These are phyloP conservation scores for Tulasnella calospora DNA, from an alignment of 768 basidiomycete genomes.

Conservation along the genomic window DNA sequence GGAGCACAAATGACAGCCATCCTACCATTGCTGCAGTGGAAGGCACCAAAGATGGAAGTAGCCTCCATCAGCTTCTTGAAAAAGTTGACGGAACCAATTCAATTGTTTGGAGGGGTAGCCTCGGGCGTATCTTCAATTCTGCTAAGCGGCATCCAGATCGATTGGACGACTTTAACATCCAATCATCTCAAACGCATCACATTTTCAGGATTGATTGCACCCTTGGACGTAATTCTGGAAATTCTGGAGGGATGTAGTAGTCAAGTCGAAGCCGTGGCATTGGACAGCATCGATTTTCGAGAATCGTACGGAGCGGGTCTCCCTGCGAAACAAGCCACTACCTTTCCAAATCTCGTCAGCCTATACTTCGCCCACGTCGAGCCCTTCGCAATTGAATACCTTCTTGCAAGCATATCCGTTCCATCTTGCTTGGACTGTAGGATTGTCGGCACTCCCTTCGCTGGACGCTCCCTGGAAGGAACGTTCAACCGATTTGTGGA, in stretches of 20 bases:
- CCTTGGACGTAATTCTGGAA: neutral
- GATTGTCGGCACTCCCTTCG: neutral
- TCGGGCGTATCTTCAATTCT: neutral
- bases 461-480: neutral
- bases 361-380: neutral
- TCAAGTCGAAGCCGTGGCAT: neutral
- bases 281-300: neutral
- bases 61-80: neutral
- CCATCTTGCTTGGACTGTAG: neutral
- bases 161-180: neutral
- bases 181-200: neutral
- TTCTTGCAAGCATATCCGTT: neutral
- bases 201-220: neutral
- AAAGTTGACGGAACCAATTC: neutral
- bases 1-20: neutral
- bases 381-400: neutral
- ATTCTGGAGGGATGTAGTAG: neutral
- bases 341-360: neutral
- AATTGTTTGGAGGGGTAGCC: neutral
- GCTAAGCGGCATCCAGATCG: neutral
- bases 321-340: neutral
- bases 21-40: neutral
- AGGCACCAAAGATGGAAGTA: neutral
- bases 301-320: neutral
- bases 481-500: neutral